Base-by-base conservation (phyloP, 495 filamentous ascomycete genomes). In the Rostrohypoxylon terebratum region DNA sequence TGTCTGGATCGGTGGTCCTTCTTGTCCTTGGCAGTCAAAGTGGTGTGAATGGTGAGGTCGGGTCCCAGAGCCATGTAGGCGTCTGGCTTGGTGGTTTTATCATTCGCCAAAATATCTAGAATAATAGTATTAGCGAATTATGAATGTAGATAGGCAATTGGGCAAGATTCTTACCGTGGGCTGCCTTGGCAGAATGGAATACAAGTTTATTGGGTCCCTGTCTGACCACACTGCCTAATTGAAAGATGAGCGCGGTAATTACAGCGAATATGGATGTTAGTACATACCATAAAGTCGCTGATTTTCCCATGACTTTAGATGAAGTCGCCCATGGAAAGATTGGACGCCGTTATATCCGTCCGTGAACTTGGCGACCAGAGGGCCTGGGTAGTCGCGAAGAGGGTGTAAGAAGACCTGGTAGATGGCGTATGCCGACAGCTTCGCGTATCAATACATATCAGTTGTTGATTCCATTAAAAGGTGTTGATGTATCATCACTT, bases 131-230 rank as follows among this genome's bases (percentile, higher is more conserved):
- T 78, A 66, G 83, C 83, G 69, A 2, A 11, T 3, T 10, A 1
- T 23, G 9, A 11, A 10, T 28, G 11, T 11, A 13, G 20, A 6
- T 25, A 14, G 20, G 13, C 8, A 1, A 1, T 5, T 10, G 3
- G 47, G 3, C 16, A 20, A 21, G 0, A 36, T 28, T 3, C 25
- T 85, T 85, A 16, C 73, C 74, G 64, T 82, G 83, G n/a, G 87
- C 71, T 0, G 82, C 85, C 5, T 71, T 61, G 3, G 66, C 47
- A 20, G 75, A 78, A 66, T 81, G 86, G 53, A 88, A 78, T 0
- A 82, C 82, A n/a, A 88, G 72, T 11, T 66, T 79, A 38, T 87
- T 85, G 2, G 87, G 87, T 0, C 81, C 83, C 45, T 79, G 79
- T 23, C 86, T 77, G 2, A 87, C 73, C 36, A 83, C 55, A 31